phyloP scores from a whole-genome alignment of 208 protist genomes.

The Crithidia bombi region DNA sequence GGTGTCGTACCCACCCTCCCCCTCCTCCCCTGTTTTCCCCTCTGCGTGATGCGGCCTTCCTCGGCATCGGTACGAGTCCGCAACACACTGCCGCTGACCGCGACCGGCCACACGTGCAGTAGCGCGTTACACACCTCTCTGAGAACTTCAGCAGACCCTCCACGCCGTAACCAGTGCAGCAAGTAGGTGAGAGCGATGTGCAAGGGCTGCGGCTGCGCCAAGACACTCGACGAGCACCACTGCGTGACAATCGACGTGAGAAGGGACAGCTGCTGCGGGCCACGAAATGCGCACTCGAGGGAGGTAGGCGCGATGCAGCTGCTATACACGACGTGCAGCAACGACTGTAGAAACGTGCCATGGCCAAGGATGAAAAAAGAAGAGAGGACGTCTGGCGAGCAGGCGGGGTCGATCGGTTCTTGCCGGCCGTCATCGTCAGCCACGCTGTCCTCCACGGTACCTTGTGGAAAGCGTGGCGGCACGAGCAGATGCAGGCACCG shows the following conservation, averaged over 20 bases:
- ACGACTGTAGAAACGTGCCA: slow-evolving; percentile 27
- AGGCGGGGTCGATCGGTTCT: neutral
- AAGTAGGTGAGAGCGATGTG: slow-evolving; percentile 20
- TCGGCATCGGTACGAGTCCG: neutral
- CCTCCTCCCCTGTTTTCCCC: neutral
- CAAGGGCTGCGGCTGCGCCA: slow-evolving; percentile 11
- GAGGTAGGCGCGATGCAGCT: slow-evolving; percentile 17
- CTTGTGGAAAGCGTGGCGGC: neutral
- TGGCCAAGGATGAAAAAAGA: slow-evolving; percentile 16
- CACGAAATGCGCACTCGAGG: slow-evolving; percentile 13
- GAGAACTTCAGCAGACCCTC: neutral
- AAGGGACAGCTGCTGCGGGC: slow-evolving; percentile 21
- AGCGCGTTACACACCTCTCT: slow-evolving; percentile 50
- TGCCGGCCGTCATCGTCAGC: neutral
- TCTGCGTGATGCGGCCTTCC: neutral
- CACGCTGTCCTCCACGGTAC: neutral
- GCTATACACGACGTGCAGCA: slow-evolving; percentile 18
- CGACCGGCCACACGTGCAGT: slow-evolving; percentile 52
- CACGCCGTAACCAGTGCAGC: slow-evolving; percentile 15
- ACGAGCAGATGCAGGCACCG: slow-evolving; percentile 9
- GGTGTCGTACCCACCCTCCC: neutral
- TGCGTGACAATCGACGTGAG: slow-evolving; percentile 1
- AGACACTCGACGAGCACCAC: slow-evolving; percentile 31
- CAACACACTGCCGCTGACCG: neutral
- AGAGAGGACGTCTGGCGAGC: slow-evolving; percentile 7